A percentile compares a stretch with the other conserved stretches of the same genome.
These are phyloP conservation scores for Nakazawaea holstii DNA, from an alignment of 805 yeast genomes.

Conservation along the genomic window DNA sequence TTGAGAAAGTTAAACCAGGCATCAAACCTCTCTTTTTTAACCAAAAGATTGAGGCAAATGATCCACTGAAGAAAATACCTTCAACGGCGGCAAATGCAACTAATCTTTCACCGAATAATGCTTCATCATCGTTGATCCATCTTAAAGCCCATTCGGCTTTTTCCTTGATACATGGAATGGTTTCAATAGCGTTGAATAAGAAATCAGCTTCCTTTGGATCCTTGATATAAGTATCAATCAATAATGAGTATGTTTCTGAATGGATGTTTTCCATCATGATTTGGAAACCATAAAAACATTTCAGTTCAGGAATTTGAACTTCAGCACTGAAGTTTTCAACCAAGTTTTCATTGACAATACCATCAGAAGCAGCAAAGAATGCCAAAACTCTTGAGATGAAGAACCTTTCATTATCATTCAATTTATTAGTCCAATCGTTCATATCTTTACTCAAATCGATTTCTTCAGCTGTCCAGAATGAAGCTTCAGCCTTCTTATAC, in stretches of 20 bases:
- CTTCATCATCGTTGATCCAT: slow-evolving; percentile 88
- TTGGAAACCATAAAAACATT: slow-evolving; percentile 98
- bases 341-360: slow-evolving; percentile 95
- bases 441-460: slow-evolving; percentile 90
- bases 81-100: slow-evolving; percentile 99
- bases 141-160: slow-evolving; percentile 99
- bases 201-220: slow-evolving; percentile 91
- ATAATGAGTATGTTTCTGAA: slow-evolving; percentile 92
- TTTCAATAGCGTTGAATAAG: slow-evolving; percentile 92
- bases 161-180: slow-evolving; percentile 92
- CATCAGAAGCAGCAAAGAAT: slow-evolving; percentile 98
- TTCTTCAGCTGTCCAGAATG: slow-evolving; percentile 99
- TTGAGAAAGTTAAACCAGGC: slow-evolving; percentile 98
- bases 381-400: slow-evolving; percentile 92
- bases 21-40: slow-evolving; percentile 96
- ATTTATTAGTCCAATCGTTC: slow-evolving; percentile 85
- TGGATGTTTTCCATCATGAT: slow-evolving; percentile 99
- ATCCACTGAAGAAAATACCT: slow-evolving; percentile 97
- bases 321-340: slow-evolving; percentile 97
- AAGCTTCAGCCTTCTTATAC: slow-evolving; percentile 98
- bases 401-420: slow-evolving; percentile 88
- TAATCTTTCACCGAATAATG: slow-evolving; percentile 90
- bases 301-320: slow-evolving; percentile 96
- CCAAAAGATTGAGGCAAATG: slow-evolving; percentile 98
- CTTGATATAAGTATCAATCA: slow-evolving; percentile 92